Percentiles rank a stretch among this genome's conserved stretches.
phyloP scores from a whole-genome alignment of 148 eudicot species.

The Rhododendron williamsianum region DNA sequence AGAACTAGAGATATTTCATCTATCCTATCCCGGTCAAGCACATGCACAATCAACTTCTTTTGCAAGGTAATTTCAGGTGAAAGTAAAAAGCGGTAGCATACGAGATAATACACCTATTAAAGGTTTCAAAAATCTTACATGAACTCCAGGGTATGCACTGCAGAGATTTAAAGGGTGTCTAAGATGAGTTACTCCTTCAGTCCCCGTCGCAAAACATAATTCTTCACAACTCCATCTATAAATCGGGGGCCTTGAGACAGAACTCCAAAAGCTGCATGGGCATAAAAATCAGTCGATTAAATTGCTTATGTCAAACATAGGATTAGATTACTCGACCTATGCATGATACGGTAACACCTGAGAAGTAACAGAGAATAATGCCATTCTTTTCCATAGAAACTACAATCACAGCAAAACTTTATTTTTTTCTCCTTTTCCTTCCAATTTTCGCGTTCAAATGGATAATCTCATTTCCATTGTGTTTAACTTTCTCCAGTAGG shows the following conservation, averaged over 20 bases:
- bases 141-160: constrained; percentile 62
- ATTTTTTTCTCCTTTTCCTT: neutral
- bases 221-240: constrained; percentile 52
- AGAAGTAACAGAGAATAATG: neutral
- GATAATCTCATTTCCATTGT: neutral
- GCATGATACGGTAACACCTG: neutral
- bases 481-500: no score
- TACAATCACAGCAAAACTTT: neutral
- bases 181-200: constrained; percentile 31
- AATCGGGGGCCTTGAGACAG: constrained; percentile 19
- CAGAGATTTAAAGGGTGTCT: constrained; percentile 41
- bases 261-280: constrained; percentile 11
- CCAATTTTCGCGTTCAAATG: neutral
- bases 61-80: neutral
- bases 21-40: neutral
- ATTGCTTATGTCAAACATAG: neutral
- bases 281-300: neutral
- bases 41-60: neutral
- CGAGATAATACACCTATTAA: neutral
- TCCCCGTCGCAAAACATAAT: constrained; percentile 50
- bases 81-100: neutral
- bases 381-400: constrained; percentile 1
- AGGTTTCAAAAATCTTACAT: constrained; percentile 33
- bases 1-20: neutral
- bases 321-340: neutral